Percentiles rank a stretch among this genome's conserved stretches.
phyloP scores from a whole-genome alignment of 306 rosid genomes.

The Sechiopsis laciniata region DNA sequence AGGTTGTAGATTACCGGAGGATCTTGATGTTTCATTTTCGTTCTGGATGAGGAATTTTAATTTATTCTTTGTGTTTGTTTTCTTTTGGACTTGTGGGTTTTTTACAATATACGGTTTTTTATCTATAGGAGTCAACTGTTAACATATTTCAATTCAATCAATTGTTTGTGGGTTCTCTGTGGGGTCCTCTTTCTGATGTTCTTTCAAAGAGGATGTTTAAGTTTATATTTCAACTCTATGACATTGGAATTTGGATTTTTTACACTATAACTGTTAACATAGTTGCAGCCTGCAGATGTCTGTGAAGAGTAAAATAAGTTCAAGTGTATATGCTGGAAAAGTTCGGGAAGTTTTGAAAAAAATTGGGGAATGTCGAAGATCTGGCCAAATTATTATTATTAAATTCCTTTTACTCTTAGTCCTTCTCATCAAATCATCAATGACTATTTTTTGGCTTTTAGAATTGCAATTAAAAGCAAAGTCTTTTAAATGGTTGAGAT shows the following conservation, averaged over 20 bases:
- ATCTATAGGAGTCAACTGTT: background rate
- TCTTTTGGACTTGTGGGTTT: constrained; percentile 1
- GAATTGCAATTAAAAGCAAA: background rate
- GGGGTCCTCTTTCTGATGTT: too few relatives aligned
- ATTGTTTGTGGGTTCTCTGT: too few relatives aligned
- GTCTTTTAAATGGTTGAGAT: background rate
- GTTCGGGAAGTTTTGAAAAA: background rate
- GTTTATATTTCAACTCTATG: too few relatives aligned
- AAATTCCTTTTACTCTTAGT: background rate
- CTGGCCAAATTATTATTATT: background rate
- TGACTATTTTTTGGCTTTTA: background rate
- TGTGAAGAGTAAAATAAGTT: background rate
- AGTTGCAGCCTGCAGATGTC: too few relatives aligned
- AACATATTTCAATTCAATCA: too few relatives aligned
- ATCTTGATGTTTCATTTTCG: background rate
- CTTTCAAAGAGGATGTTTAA: too few relatives aligned
- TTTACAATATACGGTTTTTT: background rate
- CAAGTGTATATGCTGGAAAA: background rate
- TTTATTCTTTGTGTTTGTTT: background rate
- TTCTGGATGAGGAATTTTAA: background rate
- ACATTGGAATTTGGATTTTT: too few relatives aligned
- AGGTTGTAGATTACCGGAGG: background rate
- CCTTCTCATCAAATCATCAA: background rate
- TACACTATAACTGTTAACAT: too few relatives aligned
- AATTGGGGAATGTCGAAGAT: background rate